Evolutionary conservation across 169 alveolate genomes (phyloP).

Genomic region (Toxoplasma gondii): DNA sequence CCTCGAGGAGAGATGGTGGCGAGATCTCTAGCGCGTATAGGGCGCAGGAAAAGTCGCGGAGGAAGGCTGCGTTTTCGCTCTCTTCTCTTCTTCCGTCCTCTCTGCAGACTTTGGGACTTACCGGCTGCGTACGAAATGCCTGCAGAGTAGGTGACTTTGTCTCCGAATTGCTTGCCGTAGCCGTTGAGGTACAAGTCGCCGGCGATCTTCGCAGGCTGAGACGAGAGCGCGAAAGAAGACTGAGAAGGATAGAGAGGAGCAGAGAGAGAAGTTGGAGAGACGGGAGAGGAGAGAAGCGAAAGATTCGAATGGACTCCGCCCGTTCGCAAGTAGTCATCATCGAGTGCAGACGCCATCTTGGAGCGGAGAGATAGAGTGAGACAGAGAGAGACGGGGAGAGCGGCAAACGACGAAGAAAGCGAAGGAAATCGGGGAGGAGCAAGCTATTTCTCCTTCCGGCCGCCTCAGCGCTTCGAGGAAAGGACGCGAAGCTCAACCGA

Average conservation of each 20-base stretch:
- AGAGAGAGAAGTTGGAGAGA: background rate
- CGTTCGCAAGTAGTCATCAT: background rate
- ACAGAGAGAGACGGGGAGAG: background rate
- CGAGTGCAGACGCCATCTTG: background rate
- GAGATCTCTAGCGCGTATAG: too few species aligned
- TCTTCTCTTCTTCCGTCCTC: background rate
- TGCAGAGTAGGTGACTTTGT: conserved; percentile 74
- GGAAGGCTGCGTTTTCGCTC: too few species aligned
- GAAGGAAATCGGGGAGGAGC: background rate
- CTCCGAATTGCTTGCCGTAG: conserved; percentile 78
- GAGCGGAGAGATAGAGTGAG: background rate
- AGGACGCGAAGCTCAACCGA: too few species aligned
- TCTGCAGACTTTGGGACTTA: background rate
- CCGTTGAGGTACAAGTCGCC: conserved; percentile 74
- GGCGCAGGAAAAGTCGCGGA: too few species aligned
- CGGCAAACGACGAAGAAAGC: background rate
- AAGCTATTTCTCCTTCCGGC: too few species aligned
- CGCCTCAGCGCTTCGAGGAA: too few species aligned
- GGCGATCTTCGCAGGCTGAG: background rate
- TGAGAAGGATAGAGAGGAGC: background rate
- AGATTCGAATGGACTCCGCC: background rate
- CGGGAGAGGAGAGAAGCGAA: background rate
- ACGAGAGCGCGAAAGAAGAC: background rate
- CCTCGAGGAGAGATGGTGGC: too few species aligned
- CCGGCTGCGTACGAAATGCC: conserved; percentile 78